Evolutionary conservation across 345 rosid genomes (phyloP).

Genomic region (Lepidium africanum): DNA sequence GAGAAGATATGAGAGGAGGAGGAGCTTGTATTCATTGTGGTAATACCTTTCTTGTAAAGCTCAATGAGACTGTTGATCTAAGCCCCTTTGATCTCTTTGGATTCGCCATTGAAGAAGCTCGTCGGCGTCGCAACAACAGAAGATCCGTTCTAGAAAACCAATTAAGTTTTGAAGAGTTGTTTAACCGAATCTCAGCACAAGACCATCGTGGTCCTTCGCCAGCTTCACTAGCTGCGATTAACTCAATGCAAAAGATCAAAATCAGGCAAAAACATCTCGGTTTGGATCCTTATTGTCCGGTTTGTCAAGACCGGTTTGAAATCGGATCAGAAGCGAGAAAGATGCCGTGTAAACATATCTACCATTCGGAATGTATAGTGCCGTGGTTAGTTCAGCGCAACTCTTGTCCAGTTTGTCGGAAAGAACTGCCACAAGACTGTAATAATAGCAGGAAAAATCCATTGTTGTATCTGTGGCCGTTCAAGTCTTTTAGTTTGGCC

Average conservation of each 20-base stretch:
- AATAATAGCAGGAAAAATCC: slow-evolving; percentile 1
- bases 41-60: slow-evolving; percentile 7
- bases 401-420: slow-evolving; percentile 26
- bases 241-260: slow-evolving; percentile 18
- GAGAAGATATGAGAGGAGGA: slow-evolving; percentile 6
- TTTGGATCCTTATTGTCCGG: slow-evolving; percentile 6
- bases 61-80: slow-evolving; percentile 19
- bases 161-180: slow-evolving; percentile 17
- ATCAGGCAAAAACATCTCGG: slow-evolving; percentile 17
- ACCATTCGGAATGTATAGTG: slow-evolving; percentile 21
- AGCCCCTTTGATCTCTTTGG: slow-evolving; percentile 20
- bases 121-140: slow-evolving; percentile 10
- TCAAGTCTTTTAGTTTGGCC: slow-evolving; percentile 13
- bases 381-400: slow-evolving; percentile 23
- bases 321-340: slow-evolving; percentile 24
- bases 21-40: slow-evolving; percentile 25
- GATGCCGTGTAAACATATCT: slow-evolving; percentile 28
- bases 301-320: slow-evolving; percentile 27
- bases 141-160: slow-evolving; percentile 3
- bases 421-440: slow-evolving; percentile 10
- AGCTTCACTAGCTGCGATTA: slow-evolving; percentile 6
- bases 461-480: slow-evolving; percentile 16
- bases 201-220: slow-evolving; percentile 29
- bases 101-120: slow-evolving; percentile 17
- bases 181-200: slow-evolving; percentile 19